A percentile compares a stretch with the other conserved stretches of the same genome.
These are phyloP conservation scores for Scheffersomyces ergatensis DNA, from an alignment of 805 yeast genomes.

Conservation along the genomic window DNA sequence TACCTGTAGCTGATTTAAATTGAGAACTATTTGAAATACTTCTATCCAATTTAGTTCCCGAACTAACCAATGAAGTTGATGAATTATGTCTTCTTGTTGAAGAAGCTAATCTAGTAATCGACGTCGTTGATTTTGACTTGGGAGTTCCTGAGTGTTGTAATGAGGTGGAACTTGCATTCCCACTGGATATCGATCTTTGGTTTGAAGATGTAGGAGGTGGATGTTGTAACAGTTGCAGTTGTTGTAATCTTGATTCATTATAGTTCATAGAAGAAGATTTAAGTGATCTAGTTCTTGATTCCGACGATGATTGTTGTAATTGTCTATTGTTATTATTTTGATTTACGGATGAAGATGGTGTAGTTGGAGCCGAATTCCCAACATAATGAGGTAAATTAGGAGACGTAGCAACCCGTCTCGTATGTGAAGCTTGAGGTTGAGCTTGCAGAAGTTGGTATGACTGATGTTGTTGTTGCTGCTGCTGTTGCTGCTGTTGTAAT, in stretches of 20 bases:
- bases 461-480: slow-evolving; percentile 7
- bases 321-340: background rate
- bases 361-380: slow-evolving; percentile 6
- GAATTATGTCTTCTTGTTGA: slow-evolving; percentile 38
- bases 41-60: slow-evolving; percentile 21
- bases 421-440: slow-evolving; percentile 6
- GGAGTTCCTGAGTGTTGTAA: slow-evolving; percentile 37
- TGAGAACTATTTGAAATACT: slow-evolving; percentile 24
- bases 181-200: slow-evolving; percentile 14
- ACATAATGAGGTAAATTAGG: slow-evolving; percentile 18
- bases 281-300: slow-evolving; percentile 28
- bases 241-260: slow-evolving; percentile 1
- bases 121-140: slow-evolving; percentile 39
- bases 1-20: slow-evolving; percentile 1
- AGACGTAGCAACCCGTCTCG: slow-evolving; percentile 29
- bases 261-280: slow-evolving; percentile 16
- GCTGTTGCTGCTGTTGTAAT: slow-evolving; percentile 3
- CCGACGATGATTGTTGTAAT: slow-evolving; percentile 2
- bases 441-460: no score
- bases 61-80: slow-evolving; percentile 22
- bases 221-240: background rate
- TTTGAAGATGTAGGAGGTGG: background rate
- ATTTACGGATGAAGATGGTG: slow-evolving; percentile 2
- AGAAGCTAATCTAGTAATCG: slow-evolving; percentile 39
- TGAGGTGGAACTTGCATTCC: slow-evolving; percentile 11